phyloP scores from a whole-genome alignment of 495 filamentous ascomycete species.

The Penicillium coffeae region DNA sequence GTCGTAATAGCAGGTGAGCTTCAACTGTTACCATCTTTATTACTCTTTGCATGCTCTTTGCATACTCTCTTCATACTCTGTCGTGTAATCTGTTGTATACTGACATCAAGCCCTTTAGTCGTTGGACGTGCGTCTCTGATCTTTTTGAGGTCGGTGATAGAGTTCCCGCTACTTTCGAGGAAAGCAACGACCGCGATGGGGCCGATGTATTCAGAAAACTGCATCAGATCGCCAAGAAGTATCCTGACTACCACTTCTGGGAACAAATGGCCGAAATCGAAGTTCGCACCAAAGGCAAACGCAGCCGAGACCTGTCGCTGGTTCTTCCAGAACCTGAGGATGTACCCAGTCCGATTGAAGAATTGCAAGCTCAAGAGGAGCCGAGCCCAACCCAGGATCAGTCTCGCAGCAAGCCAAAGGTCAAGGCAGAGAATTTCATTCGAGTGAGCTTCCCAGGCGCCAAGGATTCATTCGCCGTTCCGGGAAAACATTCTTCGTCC shows the following conservation, averaged over 20 bases:
- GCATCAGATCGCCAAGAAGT: not conserved
- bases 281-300: slow-evolving; percentile 9
- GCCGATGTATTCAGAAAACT: slow-evolving; percentile 8
- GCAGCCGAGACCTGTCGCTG: slow-evolving; percentile 2
- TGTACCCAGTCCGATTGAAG: no score
- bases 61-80: no score
- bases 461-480: not conserved
- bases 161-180: not conserved
- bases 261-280: slow-evolving; percentile 14
- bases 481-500: not conserved
- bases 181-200: not conserved
- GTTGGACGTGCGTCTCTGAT: slow-evolving; percentile 5
- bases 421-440: not conserved
- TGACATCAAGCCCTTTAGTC: slow-evolving; percentile 6
- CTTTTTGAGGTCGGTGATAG: slow-evolving; percentile 5
- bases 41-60: no score
- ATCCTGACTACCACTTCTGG: slow-evolving; percentile 10
- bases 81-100: no score
- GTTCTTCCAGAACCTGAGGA: slow-evolving; percentile 7
- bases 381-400: no score
- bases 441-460: not conserved
- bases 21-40: not conserved
- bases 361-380: no score
- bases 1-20: slow-evolving; percentile 19
- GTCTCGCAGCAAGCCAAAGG: not conserved